Evolutionary conservation across 225 moss, liverwort and hornwort species (phyloP).

Genomic region (Pseudoscleropodium purum): DNA sequence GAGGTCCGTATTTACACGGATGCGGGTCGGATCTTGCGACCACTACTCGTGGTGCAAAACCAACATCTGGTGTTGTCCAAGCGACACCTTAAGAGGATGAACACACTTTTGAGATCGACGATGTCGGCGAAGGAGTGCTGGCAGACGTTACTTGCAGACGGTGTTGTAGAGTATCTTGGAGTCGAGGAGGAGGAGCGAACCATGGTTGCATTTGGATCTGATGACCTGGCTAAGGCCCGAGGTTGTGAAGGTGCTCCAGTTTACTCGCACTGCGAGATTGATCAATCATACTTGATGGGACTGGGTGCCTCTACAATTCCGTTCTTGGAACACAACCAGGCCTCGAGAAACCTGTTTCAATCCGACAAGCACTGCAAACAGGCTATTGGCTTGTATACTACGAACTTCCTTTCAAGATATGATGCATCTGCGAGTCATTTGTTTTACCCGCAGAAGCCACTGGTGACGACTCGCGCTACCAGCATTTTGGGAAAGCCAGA

Average conservation of each 20-base stretch:
- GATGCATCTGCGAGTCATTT: constrained; percentile 77
- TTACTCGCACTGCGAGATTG: constrained; percentile 73
- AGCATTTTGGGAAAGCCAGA: constrained; percentile 62
- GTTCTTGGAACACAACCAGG: constrained; percentile 81
- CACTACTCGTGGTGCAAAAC: constrained; percentile 64
- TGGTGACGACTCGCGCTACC: constrained; percentile 69
- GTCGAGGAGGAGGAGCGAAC: constrained; percentile 80
- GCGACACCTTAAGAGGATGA: constrained; percentile 30
- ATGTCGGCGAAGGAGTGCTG: constrained; percentile 24
- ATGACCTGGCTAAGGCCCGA: constrained; percentile 46
- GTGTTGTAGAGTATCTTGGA: constrained; percentile 75
- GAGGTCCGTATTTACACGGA: constrained; percentile 86
- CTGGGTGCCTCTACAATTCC: constrained; percentile 85
- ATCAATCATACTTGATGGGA: constrained; percentile 72
- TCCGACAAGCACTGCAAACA: constrained; percentile 95
- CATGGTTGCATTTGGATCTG: constrained; percentile 53
- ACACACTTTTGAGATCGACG: not conserved
- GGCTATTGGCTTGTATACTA: constrained; percentile 81
- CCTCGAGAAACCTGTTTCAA: constrained; percentile 73
- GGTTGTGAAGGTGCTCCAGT: not conserved
- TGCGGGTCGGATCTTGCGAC: constrained; percentile 73
- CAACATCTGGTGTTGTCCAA: constrained; percentile 52
- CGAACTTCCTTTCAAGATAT: constrained; percentile 51
- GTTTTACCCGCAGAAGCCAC: constrained; percentile 88
- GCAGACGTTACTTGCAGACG: constrained; percentile 29